These are phyloP conservation scores for Penicillium roqueforti DNA, from an alignment of 495 filamentous ascomycete species.

Conservation along the genomic window DNA sequence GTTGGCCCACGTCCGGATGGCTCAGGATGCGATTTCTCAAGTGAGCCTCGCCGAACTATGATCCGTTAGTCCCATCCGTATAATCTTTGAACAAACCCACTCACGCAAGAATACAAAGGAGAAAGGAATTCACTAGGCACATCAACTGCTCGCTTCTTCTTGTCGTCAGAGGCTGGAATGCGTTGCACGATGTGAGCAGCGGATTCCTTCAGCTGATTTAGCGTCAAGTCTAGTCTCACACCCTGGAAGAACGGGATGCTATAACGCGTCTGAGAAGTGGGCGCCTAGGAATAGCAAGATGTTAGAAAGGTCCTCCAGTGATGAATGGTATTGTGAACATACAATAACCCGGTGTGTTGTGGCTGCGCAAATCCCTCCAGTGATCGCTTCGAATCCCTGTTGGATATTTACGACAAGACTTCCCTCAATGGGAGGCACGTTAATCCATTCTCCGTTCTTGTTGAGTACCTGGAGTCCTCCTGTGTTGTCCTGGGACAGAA, in stretches of 20 bases:
- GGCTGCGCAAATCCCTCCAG: constrained; percentile 75
- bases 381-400: constrained; percentile 87
- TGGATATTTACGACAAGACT: constrained; percentile 60
- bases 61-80: not conserved
- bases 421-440: constrained; percentile 44
- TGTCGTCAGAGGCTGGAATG: constrained; percentile 34
- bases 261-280: constrained; percentile 54
- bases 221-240: constrained; percentile 74
- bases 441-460: constrained; percentile 47
- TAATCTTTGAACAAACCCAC: not conserved
- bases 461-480: constrained; percentile 50
- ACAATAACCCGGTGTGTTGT: constrained; percentile 79
- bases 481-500: constrained; percentile 51
- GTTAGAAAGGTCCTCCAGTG: not conserved
- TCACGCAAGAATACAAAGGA: constrained; percentile 39
- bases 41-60: constrained; percentile 46
- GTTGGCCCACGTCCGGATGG: constrained; percentile 84
- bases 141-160: constrained; percentile 38
- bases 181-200: constrained; percentile 36
- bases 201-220: constrained; percentile 45
- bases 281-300: constrained; percentile 20
- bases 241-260: constrained; percentile 91
- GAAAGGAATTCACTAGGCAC: constrained; percentile 45
- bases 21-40: constrained; percentile 79
- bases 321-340: constrained; percentile 1